Conservation (phyloP, 306 rosid species). For the Rubus parviflorus region DNA sequence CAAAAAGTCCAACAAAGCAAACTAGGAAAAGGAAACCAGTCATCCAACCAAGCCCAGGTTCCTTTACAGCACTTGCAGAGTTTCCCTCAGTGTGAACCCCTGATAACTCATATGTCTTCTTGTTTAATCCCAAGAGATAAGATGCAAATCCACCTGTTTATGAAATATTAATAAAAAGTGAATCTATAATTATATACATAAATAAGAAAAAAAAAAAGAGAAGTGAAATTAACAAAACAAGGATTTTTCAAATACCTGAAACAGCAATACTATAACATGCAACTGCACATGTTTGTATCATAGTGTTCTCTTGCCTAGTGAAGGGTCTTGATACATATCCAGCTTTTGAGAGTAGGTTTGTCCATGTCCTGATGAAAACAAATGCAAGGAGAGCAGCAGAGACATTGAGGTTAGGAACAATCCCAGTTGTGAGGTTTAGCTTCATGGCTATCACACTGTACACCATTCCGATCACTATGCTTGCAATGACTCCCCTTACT, state of each 20-base stretch:
- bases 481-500: slow-evolving; percentile 70
- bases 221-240: neutral
- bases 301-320: slow-evolving; percentile 88
- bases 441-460: slow-evolving; percentile 86
- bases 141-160: slow-evolving; percentile 83
- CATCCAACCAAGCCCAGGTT: slow-evolving; percentile 96
- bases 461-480: slow-evolving; percentile 62
- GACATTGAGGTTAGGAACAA: slow-evolving; percentile 77
- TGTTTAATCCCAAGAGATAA: slow-evolving; percentile 76
- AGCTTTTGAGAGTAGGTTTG: slow-evolving; percentile 49
- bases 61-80: slow-evolving; percentile 47
- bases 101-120: slow-evolving; percentile 72
- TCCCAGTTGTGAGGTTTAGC: slow-evolving; percentile 85
- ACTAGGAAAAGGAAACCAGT: slow-evolving; percentile 70
- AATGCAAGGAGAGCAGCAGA: slow-evolving; percentile 91
- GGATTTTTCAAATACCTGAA: slow-evolving; percentile 49
- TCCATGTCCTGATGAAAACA: slow-evolving; percentile 69
- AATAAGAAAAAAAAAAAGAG: neutral
- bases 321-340: slow-evolving; percentile 76
- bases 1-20: slow-evolving; percentile 95
- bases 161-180: neutral
- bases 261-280: slow-evolving; percentile 87
- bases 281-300: slow-evolving; percentile 86
- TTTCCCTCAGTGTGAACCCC: slow-evolving; percentile 70
- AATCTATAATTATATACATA: neutral